These are phyloP conservation scores for Kwoniella newhampshirensis DNA, from an alignment of 768 basidiomycete genomes.

Conservation along the genomic window DNA sequence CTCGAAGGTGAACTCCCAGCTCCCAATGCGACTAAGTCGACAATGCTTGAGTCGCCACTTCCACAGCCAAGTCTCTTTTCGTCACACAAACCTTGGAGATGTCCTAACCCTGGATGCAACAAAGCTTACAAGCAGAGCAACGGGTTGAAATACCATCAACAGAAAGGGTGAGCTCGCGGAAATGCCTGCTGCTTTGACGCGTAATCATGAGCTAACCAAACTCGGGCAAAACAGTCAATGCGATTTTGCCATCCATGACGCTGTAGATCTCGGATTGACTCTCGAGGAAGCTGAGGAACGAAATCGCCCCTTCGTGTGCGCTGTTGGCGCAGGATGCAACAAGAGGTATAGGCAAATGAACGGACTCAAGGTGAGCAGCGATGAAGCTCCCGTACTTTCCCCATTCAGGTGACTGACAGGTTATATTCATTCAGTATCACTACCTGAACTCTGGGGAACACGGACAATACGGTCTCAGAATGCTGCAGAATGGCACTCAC, in stretches of 20 bases:
- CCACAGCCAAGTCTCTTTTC: conserved; percentile 50
- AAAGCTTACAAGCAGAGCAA: conserved; percentile 97
- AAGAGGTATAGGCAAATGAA: conserved; percentile 99
- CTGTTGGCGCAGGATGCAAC: conserved; percentile 63
- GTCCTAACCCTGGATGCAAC: conserved; percentile 92
- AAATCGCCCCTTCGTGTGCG: conserved; percentile 81
- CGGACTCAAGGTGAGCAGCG: conserved; percentile 60
- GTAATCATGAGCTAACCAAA: background rate
- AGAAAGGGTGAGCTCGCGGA: conserved; percentile 42
- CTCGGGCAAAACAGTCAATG: conserved; percentile 61
- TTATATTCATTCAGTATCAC: conserved; percentile 63
- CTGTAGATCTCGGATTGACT: conserved; percentile 59
- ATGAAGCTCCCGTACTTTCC: background rate
- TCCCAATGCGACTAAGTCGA: conserved; percentile 7
- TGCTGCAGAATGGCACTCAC: conserved; percentile 65
- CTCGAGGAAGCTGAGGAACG: conserved; percentile 81
- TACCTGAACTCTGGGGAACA: conserved; percentile 97
- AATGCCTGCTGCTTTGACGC: background rate
- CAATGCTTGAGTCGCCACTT: conserved; percentile 25
- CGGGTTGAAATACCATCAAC: conserved; percentile 65
- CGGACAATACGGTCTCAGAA: conserved; percentile 78
- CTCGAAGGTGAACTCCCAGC: background rate
- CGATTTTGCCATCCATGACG: conserved; percentile 85
- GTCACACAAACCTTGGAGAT: conserved; percentile 57
- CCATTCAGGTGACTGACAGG: too few species aligned